phyloP scores from a whole-genome alignment of 768 basidiomycete species.

The Neoboletus magnificus region DNA sequence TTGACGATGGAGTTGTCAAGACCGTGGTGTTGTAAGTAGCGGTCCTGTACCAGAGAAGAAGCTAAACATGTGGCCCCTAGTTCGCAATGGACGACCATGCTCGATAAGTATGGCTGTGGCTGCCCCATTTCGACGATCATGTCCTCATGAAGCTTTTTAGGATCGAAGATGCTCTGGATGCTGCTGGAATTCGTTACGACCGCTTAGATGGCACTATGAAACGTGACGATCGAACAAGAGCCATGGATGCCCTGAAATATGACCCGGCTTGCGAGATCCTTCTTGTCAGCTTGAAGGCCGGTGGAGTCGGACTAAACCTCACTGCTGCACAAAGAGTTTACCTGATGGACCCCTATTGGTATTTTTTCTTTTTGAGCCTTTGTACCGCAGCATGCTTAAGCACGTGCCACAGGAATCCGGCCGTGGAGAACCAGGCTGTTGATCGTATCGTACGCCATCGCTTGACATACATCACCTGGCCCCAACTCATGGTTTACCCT shows the following conservation, averaged over 20 bases:
- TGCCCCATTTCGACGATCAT: background rate
- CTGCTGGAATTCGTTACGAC: conserved; percentile 80
- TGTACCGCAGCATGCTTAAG: background rate
- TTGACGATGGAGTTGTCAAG: conserved; percentile 75
- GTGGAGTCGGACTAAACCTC: conserved; percentile 94
- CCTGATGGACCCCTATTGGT: conserved; percentile 98
- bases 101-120: conserved; percentile 64
- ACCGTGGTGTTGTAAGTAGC: conserved; percentile 90
- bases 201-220: conserved; percentile 98
- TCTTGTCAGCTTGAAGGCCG: conserved; percentile 93
- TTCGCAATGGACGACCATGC: conserved; percentile 94
- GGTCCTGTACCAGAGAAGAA: conserved; percentile 11
- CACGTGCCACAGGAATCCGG: conserved; percentile 71
- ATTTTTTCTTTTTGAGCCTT: conserved; percentile 10
- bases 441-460: conserved; percentile 81
- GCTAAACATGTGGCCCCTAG: conserved; percentile 37
- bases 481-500: background rate
- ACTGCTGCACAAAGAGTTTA: conserved; percentile 93
- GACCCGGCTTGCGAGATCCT: conserved; percentile 92
- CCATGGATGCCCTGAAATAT: conserved; percentile 89
- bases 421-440: conserved; percentile 96
- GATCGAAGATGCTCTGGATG: conserved; percentile 85
- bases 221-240: conserved; percentile 85
- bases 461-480: background rate
- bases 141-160: conserved; percentile 35